Evolutionary conservation across 345 rosid species (phyloP).

Genomic region (Raphanus raphanistrum): DNA sequence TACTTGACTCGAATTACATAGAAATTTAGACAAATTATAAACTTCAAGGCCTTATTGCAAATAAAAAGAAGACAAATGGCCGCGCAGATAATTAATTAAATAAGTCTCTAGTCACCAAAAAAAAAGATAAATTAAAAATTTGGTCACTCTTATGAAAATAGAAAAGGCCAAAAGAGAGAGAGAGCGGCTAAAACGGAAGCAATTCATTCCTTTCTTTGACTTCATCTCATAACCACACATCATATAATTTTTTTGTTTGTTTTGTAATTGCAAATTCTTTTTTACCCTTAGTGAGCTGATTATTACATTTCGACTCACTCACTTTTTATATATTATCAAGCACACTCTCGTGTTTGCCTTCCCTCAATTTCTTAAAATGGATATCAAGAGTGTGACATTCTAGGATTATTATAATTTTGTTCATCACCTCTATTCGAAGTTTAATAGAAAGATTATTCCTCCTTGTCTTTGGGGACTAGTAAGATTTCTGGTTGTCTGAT

Average conservation of each 20-base stretch:
- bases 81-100: background rate
- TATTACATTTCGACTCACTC: background rate
- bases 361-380: background rate
- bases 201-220: constrained; percentile 7
- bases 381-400: background rate
- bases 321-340: constrained; percentile 13
- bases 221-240: constrained; percentile 31
- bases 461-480: background rate
- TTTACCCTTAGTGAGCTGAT: background rate
- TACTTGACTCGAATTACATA: background rate
- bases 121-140: background rate
- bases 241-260: constrained; percentile 11
- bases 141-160: background rate
- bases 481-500: constrained; percentile 21
- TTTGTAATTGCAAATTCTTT: background rate
- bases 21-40: background rate
- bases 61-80: background rate
- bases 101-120: background rate
- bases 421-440: constrained; percentile 18
- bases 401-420: background rate
- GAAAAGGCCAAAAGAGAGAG: constrained; percentile 36
- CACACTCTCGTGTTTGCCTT: background rate
- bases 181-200: constrained; percentile 41
- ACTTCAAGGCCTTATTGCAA: background rate
- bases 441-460: background rate